These are phyloP conservation scores for Dothiorella sarmentorum DNA, from an alignment of 2,329 filamentous ascomycete species.

Conservation along the genomic window DNA sequence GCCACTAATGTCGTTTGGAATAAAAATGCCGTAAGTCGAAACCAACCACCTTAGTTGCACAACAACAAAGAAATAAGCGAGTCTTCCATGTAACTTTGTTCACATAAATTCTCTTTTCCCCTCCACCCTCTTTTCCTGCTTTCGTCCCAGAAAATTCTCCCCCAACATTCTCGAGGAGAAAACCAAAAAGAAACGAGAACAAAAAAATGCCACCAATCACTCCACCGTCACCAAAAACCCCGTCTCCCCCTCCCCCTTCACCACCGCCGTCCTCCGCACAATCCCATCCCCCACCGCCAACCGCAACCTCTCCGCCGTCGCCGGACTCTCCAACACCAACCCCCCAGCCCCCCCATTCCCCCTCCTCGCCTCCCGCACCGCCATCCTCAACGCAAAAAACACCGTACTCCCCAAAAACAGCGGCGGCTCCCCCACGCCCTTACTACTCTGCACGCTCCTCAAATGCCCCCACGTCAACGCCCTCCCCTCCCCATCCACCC, in stretches of 20 bases:
- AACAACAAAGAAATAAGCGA: too few relatives aligned
- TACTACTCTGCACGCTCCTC: slow-evolving; percentile 75
- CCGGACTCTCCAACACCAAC: slow-evolving; percentile 70
- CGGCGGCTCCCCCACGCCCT: slow-evolving; percentile 71
- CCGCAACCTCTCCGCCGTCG: slow-evolving; percentile 77
- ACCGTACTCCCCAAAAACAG: slow-evolving; percentile 77
- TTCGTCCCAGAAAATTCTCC: too few relatives aligned
- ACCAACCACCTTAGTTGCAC: too few relatives aligned
- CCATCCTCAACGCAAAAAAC: slow-evolving; percentile 84
- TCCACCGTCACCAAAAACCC: slow-evolving; percentile 60
- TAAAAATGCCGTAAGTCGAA: slow-evolving; percentile 8
- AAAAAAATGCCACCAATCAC: background rate
- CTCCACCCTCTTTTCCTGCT: too few relatives aligned
- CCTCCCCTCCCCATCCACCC: slow-evolving; percentile 53
- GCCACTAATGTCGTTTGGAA: slow-evolving; percentile 1
- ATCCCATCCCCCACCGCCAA: slow-evolving; percentile 76
- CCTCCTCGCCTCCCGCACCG: slow-evolving; percentile 67
- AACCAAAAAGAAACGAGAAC: too few relatives aligned
- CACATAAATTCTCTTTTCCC: too few relatives aligned
- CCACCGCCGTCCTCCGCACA: slow-evolving; percentile 65
- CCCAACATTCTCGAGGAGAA: background rate
- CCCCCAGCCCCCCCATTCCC: slow-evolving; percentile 50
- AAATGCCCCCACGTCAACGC: slow-evolving; percentile 74
- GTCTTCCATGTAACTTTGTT: too few relatives aligned
- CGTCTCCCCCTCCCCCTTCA: slow-evolving; percentile 70